These are phyloP conservation scores for Halteria grandinella DNA, from an alignment of 73 alveolate species.

Conservation along the genomic window DNA sequence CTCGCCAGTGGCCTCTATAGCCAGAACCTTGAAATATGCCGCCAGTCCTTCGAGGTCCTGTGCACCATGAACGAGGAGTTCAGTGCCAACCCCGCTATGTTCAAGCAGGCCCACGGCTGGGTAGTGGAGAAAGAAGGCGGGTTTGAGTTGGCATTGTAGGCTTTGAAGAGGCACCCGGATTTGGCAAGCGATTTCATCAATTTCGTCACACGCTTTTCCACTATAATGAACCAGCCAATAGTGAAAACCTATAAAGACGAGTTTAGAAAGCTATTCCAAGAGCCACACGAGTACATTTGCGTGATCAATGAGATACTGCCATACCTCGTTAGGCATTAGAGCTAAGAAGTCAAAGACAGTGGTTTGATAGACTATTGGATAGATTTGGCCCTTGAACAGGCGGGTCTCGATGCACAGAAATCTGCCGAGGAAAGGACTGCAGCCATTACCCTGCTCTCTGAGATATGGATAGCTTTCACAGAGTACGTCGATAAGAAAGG, in stretches of 20 bases:
- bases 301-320: slow-evolving; percentile 36
- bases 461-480: slow-evolving; percentile 77
- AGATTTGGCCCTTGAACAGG: slow-evolving; percentile 70
- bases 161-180: slow-evolving; percentile 59
- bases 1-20: slow-evolving; percentile 61
- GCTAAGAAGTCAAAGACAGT: slow-evolving; percentile 60
- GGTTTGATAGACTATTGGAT: slow-evolving; percentile 83
- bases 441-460: slow-evolving; percentile 75
- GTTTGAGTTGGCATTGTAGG: slow-evolving; percentile 35
- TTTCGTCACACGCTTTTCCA: slow-evolving; percentile 45
- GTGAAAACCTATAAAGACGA: slow-evolving; percentile 15
- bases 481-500: slow-evolving; percentile 69
- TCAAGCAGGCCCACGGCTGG: slow-evolving; percentile 33
- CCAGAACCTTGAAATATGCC: slow-evolving; percentile 57
- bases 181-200: slow-evolving; percentile 47
- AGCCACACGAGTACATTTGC: slow-evolving; percentile 7
- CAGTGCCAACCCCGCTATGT: slow-evolving; percentile 8
- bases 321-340: background rate
- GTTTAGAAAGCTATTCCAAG: slow-evolving; percentile 9
- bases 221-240: slow-evolving; percentile 39
- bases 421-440: slow-evolving; percentile 79
- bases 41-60: slow-evolving; percentile 55
- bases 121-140: slow-evolving; percentile 67
- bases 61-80: slow-evolving; percentile 57
- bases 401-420: slow-evolving; percentile 80